Percentiles rank a stretch among this genome's conserved stretches.
These are phyloP conservation scores for Rhinocladiella mackenziei DNA, from an alignment of 2,329 filamentous ascomycete species.

Conservation along the genomic window DNA sequence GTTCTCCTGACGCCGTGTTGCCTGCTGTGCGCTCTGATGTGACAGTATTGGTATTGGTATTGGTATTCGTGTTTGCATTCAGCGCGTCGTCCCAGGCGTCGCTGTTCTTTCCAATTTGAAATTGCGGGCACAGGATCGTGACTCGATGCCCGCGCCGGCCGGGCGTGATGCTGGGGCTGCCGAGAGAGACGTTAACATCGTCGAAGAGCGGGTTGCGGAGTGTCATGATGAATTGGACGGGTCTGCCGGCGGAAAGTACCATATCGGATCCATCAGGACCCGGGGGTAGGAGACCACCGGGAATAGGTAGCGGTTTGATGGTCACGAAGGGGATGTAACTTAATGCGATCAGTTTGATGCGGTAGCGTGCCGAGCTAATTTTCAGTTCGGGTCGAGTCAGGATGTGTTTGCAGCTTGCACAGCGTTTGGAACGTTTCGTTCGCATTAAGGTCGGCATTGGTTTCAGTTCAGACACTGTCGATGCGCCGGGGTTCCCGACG, in stretches of 20 bases:
- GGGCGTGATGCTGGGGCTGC: slow-evolving; percentile 74
- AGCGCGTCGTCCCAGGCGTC: slow-evolving; percentile 90
- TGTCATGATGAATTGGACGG: slow-evolving; percentile 78
- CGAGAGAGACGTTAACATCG: slow-evolving; percentile 77
- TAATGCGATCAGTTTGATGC: slow-evolving; percentile 83
- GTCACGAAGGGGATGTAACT: slow-evolving; percentile 82
- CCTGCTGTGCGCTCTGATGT: slow-evolving; percentile 31
- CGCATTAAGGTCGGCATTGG: slow-evolving; percentile 78
- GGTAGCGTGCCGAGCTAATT: slow-evolving; percentile 80
- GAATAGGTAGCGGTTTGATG: slow-evolving; percentile 51
- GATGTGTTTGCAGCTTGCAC: slow-evolving; percentile 87
- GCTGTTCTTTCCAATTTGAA: slow-evolving; percentile 92
- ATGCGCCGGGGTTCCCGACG: slow-evolving; percentile 41
- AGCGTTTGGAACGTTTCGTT: slow-evolving; percentile 91
- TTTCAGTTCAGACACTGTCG: slow-evolving; percentile 69
- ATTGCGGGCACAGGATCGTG: slow-evolving; percentile 89
- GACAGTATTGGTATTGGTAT: slow-evolving; percentile 40
- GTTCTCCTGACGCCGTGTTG: slow-evolving; percentile 52
- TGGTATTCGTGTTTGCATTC: slow-evolving; percentile 41
- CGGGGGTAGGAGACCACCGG: slow-evolving; percentile 29
- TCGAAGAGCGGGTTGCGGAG: slow-evolving; percentile 95
- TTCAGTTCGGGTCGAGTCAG: slow-evolving; percentile 92
- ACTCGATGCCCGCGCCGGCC: slow-evolving; percentile 74
- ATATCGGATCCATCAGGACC: slow-evolving; percentile 39
- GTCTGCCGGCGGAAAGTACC: slow-evolving; percentile 46